Evolutionary conservation across 164 flowering plant genomes (phyloP).

Genomic region (Liquidambar formosana): DNA sequence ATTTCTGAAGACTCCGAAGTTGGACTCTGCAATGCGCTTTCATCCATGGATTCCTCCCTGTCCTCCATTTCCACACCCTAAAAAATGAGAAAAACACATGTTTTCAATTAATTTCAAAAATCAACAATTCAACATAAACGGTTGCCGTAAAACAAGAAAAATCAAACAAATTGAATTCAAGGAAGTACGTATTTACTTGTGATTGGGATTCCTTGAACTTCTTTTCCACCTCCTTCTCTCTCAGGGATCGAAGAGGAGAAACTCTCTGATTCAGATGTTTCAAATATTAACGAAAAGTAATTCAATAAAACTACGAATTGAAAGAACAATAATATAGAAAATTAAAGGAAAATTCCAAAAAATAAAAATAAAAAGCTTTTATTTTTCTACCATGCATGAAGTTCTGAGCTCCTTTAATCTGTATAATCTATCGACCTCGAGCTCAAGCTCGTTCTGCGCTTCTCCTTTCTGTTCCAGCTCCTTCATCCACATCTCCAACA

Average conservation of each 20-base stretch:
- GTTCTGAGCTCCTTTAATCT: slow-evolving; percentile 55
- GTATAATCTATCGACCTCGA: slow-evolving; percentile 60
- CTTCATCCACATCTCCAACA: slow-evolving; percentile 45
- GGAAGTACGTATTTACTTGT: slow-evolving; percentile 2
- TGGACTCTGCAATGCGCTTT: slow-evolving; percentile 14
- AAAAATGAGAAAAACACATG: background rate
- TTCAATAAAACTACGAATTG: background rate
- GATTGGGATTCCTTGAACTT: slow-evolving; percentile 23
- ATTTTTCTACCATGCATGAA: slow-evolving; percentile 32
- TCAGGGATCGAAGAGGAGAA: slow-evolving; percentile 51
- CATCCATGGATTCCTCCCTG: slow-evolving; percentile 25
- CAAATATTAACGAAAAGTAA: background rate
- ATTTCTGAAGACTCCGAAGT: slow-evolving; percentile 10
- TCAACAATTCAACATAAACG: background rate
- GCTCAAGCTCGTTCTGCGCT: slow-evolving; percentile 58
- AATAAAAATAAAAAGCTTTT: background rate
- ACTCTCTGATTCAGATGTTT: slow-evolving; percentile 31
- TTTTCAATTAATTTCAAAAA: background rate
- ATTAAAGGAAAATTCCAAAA: background rate
- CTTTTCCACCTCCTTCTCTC: slow-evolving; percentile 51
- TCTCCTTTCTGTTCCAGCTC: slow-evolving; percentile 51
- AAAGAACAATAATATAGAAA: background rate
- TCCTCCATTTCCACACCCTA: slow-evolving; percentile 12
- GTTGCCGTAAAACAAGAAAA: background rate
- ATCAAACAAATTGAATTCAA: background rate